Evolutionary conservation across 2,329 filamentous ascomycete species (phyloP), one percentile per base, ranked within the genome.

Genomic region (Penicillium hordei): DNA sequence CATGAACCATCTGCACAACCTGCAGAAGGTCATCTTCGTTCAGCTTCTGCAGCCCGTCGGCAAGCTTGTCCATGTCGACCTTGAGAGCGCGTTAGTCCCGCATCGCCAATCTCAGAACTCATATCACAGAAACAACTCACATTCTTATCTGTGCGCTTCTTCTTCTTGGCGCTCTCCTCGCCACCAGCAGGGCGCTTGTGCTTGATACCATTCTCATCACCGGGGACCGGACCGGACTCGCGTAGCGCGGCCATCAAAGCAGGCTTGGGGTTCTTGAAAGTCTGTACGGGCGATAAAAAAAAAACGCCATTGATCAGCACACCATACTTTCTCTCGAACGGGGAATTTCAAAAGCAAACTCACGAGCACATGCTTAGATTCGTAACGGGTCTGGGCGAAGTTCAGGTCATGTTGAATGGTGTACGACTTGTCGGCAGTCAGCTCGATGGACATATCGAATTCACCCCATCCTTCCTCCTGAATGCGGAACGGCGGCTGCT

Each of bases 401-500:
- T 97, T 97, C 60, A 99, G 83, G 72, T 99, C 94, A 76, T 99
- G 94, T 50, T 82, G 78, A 63, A 99, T 82, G 15, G 84, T 82
- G 70, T 91, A 85, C 70, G 96, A 93, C 81, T 97, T 97, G 76
- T 94, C 91, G 31, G 89, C 87, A 71, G 87, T 89, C 66, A 95
- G 83, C 61, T 90, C 86, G 70, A 97, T 94, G 48, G 82, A 83
- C 87, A 99, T 93, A 73, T 97, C 94, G 74, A 99, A 99, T 79
- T 97, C 94, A 70, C 94, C 94, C 94, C 94, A 99, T 66, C 94
- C 94, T 78, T 97, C 90, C 77, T 99, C 96, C 63, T 86, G 82
- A 76, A 96, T 96, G 64, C 83, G 84, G 79, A 97, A 99, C 0
- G 94, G 94, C 0, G 92, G 86, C 64, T 89, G 88, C 71, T 87